A percentile compares a stretch with the other conserved stretches of the same genome.
phyloP scores from a whole-genome alignment of 1,139 yeast genomes.

The Pichia sp. region DNA sequence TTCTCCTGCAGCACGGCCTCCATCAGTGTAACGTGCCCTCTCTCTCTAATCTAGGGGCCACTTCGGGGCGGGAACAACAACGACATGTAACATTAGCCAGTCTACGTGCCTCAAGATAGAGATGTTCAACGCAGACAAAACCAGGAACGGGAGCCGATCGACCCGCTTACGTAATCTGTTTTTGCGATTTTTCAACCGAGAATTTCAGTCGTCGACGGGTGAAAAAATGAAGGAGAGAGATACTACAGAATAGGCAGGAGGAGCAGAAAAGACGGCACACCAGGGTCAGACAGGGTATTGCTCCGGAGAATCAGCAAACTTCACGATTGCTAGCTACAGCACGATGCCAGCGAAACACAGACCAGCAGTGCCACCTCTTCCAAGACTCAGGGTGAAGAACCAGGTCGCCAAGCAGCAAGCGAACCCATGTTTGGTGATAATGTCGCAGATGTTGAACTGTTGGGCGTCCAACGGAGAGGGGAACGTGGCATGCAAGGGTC shows the following conservation, averaged over 20 bases:
- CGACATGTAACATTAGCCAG: too few relatives aligned
- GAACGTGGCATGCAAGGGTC: constrained; percentile 54
- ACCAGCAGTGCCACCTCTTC: constrained; percentile 61
- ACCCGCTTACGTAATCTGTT: background rate
- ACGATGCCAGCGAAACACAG: constrained; percentile 18
- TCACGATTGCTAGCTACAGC: background rate
- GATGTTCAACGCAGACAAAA: too few relatives aligned
- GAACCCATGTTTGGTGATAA: constrained; percentile 72
- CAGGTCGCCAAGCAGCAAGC: constrained; percentile 48
- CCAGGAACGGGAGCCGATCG: background rate
- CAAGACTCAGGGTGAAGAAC: constrained; percentile 70
- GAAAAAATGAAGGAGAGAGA: too few relatives aligned
- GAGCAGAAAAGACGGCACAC: too few relatives aligned
- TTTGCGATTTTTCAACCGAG: background rate
- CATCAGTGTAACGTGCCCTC: too few relatives aligned
- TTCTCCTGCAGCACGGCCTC: background rate
- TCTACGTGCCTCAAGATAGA: background rate
- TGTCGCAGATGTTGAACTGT: constrained; percentile 84
- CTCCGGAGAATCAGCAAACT: too few relatives aligned
- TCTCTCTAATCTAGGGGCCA: too few relatives aligned
- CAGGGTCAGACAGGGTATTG: too few relatives aligned
- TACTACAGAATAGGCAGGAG: too few relatives aligned
- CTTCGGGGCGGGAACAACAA: too few relatives aligned
- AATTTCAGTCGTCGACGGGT: too few relatives aligned
- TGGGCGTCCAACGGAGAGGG: constrained; percentile 97